Evolutionary conservation across 2,329 filamentous ascomycete species (phyloP).

Genomic region (Botryotinia convoluta): DNA sequence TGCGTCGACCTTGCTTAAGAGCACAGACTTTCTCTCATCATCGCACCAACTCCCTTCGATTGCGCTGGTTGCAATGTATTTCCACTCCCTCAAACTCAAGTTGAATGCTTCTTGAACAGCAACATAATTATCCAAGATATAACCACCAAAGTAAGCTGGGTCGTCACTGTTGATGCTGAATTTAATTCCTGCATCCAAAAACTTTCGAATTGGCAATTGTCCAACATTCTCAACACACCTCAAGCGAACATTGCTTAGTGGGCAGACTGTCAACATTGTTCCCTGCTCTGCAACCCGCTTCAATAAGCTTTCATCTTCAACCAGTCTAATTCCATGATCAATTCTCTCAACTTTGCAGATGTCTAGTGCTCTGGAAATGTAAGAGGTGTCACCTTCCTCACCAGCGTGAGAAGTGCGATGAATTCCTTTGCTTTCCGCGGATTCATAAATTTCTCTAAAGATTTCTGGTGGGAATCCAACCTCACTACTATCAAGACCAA

Average conservation of each 20-base stretch:
- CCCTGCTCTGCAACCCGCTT: slow-evolving; percentile 54
- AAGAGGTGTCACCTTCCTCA: slow-evolving; percentile 68
- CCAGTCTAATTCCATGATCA: slow-evolving; percentile 69
- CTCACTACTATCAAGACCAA: slow-evolving; percentile 68
- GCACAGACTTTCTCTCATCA: slow-evolving; percentile 57
- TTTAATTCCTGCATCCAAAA: slow-evolving; percentile 46
- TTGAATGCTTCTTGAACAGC: slow-evolving; percentile 71
- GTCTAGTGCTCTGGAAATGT: slow-evolving; percentile 63
- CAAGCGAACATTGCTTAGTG: slow-evolving; percentile 67
- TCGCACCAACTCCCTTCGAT: slow-evolving; percentile 70
- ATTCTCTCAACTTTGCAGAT: slow-evolving; percentile 62
- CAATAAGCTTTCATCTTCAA: slow-evolving; percentile 58
- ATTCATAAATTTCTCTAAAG: slow-evolving; percentile 61
- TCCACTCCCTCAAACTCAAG: slow-evolving; percentile 65
- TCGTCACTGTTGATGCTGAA: slow-evolving; percentile 50
- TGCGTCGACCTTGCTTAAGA: slow-evolving; percentile 49
- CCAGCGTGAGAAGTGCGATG: slow-evolving; percentile 71
- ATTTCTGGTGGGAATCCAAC: slow-evolving; percentile 54
- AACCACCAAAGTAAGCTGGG: slow-evolving; percentile 63
- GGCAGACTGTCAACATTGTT: slow-evolving; percentile 68
- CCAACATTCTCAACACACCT: slow-evolving; percentile 43
- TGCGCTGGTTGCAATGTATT: slow-evolving; percentile 56
- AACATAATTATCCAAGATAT: slow-evolving; percentile 72
- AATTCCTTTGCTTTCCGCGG: slow-evolving; percentile 52
- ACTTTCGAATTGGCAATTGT: slow-evolving; percentile 45